Evolutionary conservation across 306 rosid species (phyloP).

Genomic region (Dryas alaskensis): DNA sequence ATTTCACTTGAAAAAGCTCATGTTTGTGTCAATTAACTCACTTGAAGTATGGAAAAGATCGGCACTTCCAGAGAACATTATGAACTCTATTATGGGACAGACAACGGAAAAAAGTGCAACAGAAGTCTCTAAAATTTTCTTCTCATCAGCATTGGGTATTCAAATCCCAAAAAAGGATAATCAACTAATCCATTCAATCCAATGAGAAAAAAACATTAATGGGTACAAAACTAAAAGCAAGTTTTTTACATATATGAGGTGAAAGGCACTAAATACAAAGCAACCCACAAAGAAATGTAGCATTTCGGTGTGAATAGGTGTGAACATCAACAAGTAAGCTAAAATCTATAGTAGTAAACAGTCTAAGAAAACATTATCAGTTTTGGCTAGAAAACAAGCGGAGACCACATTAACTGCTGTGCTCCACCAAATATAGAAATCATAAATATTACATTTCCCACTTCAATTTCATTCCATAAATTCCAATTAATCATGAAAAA

Average conservation of each 20-base stretch:
- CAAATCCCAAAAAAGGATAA: background rate
- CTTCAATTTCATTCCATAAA: constrained; percentile 5
- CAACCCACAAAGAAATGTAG: background rate
- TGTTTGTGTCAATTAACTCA: background rate
- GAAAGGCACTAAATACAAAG: background rate
- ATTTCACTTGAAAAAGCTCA: background rate
- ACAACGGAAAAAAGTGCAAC: background rate
- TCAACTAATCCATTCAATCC: background rate
- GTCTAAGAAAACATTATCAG: background rate
- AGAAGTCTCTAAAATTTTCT: background rate
- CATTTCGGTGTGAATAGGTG: background rate
- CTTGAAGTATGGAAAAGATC: background rate
- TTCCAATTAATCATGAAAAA: background rate
- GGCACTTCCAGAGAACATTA: background rate
- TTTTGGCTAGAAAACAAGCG: background rate
- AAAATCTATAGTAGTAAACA: background rate
- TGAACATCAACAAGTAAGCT: background rate
- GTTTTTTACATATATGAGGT: background rate
- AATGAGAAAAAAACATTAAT: background rate
- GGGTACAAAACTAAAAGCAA: background rate
- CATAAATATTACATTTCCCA: background rate
- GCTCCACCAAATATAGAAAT: background rate
- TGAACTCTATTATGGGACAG: background rate
- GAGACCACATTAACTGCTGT: background rate
- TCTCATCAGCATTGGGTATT: background rate